phyloP scores from a whole-genome alignment of 352 stramenopile species.

The Pythium utonaiense region DNA sequence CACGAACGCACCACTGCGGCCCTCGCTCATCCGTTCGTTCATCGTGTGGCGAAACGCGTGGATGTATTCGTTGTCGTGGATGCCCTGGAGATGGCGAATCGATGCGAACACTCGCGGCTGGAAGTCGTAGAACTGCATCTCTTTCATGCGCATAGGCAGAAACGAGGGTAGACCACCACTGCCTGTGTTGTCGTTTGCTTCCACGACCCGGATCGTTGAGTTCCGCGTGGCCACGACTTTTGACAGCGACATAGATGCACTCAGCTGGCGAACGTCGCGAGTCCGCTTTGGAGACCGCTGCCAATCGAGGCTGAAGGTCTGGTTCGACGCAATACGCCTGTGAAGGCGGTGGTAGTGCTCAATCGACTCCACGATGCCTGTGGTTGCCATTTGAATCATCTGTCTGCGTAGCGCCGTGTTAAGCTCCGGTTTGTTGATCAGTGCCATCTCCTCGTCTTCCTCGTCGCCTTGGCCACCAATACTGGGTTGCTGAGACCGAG shows the following conservation, averaged over 20 bases:
- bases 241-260: slow-evolving; percentile 40
- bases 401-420: slow-evolving; percentile 81
- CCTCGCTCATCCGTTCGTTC: slow-evolving; percentile 89
- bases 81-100: slow-evolving; percentile 59
- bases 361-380: slow-evolving; percentile 84
- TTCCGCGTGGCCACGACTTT: slow-evolving; percentile 35
- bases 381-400: slow-evolving; percentile 89
- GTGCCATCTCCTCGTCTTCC: slow-evolving; percentile 27
- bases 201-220: slow-evolving; percentile 63
- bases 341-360: slow-evolving; percentile 75
- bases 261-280: slow-evolving; percentile 36
- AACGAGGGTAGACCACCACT: slow-evolving; percentile 48
- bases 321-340: slow-evolving; percentile 64
- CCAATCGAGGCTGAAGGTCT: slow-evolving; percentile 83
- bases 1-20: slow-evolving; percentile 84
- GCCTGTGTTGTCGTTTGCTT: slow-evolving; percentile 40
- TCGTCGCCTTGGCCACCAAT: neutral
- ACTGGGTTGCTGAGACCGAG: neutral
- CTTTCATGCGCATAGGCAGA: slow-evolving; percentile 60
- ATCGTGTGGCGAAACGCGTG: slow-evolving; percentile 76
- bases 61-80: slow-evolving; percentile 79
- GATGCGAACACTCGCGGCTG: slow-evolving; percentile 77
- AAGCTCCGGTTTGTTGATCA: slow-evolving; percentile 76
- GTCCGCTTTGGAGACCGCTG: slow-evolving; percentile 52
- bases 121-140: slow-evolving; percentile 89